These are phyloP conservation scores for Mariannaea sp. DNA, from an alignment of 2,329 filamentous ascomycete species.

Conservation along the genomic window DNA sequence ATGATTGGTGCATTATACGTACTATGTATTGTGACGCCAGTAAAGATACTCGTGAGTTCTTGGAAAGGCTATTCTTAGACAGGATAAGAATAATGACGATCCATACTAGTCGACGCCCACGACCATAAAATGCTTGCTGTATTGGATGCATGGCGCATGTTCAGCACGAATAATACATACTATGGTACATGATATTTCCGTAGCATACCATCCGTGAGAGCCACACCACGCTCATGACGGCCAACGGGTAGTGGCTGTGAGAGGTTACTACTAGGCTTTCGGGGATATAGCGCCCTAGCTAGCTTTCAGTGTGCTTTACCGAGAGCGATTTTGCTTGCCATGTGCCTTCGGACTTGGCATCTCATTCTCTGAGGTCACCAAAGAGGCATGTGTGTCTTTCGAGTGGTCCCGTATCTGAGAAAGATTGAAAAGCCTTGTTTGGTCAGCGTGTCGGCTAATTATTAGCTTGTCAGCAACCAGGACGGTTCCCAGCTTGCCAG, in stretches of 20 bases:
- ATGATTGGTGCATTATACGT: conserved; percentile 9
- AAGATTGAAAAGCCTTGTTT: no score
- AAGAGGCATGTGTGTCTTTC: neutral
- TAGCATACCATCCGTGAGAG: conserved; percentile 8
- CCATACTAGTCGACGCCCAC: conserved; percentile 1
- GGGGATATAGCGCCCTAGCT: conserved; percentile 1
- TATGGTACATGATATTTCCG: no score
- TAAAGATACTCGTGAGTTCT: conserved; percentile 2
- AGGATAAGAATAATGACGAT: conserved; percentile 16
- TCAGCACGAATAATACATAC: no score
- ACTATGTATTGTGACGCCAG: neutral
- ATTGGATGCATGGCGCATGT: conserved; percentile 10
- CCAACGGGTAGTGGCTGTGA: neutral
- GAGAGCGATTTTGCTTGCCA: neutral
- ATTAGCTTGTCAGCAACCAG: neutral
- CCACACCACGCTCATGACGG: conserved; percentile 2
- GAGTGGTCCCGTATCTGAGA: neutral
- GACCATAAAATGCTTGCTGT: conserved; percentile 8
- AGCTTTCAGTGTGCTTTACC: neutral
- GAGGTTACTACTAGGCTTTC: no score
- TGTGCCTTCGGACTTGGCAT: neutral
- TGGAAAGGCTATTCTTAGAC: conserved; percentile 15
- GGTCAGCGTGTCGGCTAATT: neutral
- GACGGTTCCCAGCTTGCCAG: no score
- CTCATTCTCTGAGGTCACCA: neutral